Base-by-base conservation (phyloP, 345 rosid species). In the Citrus unshiu region DNA sequence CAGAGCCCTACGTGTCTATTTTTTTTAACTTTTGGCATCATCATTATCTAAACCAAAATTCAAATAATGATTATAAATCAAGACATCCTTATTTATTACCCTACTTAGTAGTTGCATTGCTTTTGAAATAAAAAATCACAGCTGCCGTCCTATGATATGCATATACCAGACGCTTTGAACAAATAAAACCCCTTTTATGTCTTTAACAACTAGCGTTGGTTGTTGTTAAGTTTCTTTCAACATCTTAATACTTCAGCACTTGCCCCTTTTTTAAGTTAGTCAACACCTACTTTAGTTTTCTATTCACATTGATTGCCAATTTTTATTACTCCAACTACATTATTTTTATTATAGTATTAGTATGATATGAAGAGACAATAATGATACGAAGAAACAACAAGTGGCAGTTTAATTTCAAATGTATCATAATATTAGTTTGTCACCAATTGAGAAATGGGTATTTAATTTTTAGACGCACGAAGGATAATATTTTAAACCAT, bases 101-200 rank as follows among this genome's bases (percentile, higher is more conserved):
- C 68, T 9, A 68, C 56, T 69, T 32, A 25, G 68, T 75, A 4
- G 79, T 77, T 77, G 76, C 65, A 30, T 82, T 82, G 71, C 84
- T 82, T 82, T 59, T 7, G 65, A 71, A 49, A 37, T 37, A 78
- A 81, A 71, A 32, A 29, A 29, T 3, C 72, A 49, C 70, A 59
- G 10, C 13, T 76, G 67, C 30, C 77, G 8, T 74, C 43, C 16
- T 24, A 19, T 43, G 25, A 30, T 57, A 27, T 7, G 24, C 59
- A 70, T 27, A 7, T 6, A 24, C 12, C 34, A 68, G 24, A 10
- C 13, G 4, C 54, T 35, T 14, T 73, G 24, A 62, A 34, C 27
- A 68, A 65, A 56, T 21, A 21, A 73, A 73, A 46, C 10, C 66
- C 39, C 70, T 25, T 71, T 29, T 8, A 67, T 34, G 49, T 51